phyloP scores from a whole-genome alignment of 768 basidiomycete species.

The Lentinula sp. region DNA sequence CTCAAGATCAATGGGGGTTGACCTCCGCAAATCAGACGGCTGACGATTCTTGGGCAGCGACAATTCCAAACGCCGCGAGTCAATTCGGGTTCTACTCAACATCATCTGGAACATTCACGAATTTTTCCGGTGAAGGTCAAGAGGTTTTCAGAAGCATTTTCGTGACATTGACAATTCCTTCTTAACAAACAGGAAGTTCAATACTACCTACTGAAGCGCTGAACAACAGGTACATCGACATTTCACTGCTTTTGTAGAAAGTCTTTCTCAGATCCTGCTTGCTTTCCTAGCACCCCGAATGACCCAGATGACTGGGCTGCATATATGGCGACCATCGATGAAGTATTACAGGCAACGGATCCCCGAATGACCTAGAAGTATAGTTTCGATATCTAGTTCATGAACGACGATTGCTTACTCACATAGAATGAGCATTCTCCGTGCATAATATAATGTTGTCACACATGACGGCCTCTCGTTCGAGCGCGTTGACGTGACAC shows the following conservation, averaged over 20 bases:
- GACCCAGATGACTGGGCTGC: constrained; percentile 1
- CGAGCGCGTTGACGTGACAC: no score
- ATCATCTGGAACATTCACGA: background rate
- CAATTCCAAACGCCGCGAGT: background rate
- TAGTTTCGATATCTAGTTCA: no score
- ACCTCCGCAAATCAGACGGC: background rate
- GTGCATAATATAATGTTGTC: no score
- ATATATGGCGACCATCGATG: constrained; percentile 1
- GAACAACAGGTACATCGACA: background rate
- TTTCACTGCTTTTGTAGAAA: background rate
- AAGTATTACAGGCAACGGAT: background rate
- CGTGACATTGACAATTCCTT: no score
- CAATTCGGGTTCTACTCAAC: background rate
- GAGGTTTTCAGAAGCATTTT: no score
- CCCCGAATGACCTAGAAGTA: background rate
- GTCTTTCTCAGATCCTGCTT: background rate
- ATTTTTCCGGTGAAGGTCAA: background rate
- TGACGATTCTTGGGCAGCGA: background rate
- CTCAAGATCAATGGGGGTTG: background rate
- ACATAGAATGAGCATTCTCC: no score
- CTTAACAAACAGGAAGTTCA: background rate
- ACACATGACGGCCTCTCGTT: no score
- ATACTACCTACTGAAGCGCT: background rate
- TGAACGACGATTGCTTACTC: no score
- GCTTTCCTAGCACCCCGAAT: background rate